Evolutionary conservation across 1,139 yeast genomes (phyloP), one percentile per base, ranked within the genome.

Genomic region (Groenewaldozyma auringiensis): DNA sequence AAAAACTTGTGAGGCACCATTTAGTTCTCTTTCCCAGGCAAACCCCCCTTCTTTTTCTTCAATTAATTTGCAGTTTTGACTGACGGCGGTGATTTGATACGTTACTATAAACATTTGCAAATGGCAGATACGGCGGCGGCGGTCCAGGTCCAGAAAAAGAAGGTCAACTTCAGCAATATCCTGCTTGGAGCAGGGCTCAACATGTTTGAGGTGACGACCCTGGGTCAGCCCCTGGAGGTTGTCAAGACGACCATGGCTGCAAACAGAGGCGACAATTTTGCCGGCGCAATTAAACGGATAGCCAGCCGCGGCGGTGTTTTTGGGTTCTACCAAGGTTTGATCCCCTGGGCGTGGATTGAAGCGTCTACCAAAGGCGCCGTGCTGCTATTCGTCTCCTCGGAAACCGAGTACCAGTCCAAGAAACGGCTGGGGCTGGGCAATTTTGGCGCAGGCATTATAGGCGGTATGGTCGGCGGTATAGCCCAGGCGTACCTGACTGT

Each of bases 331-430:
- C 98, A 92, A 65, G 98, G 98, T 21, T 74, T 92, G 64, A 89
- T 92, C 53, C 98, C 98, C 37, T 92, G 98, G 98, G 98, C 97
- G 2, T 89, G 97, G 96, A 84, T 92, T 57, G 98, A 92, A 68
- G 98, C 96, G n/a, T 84, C 95, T 20, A 92, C 98, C 40, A 92
- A 92, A 66, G 98, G 98, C 63, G 97, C 97, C 2, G 96, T 89
- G n/a, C 73, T 92, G 50, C 74, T 92, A 57, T 94, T 92, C 58
- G 96, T 89, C 21, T 82, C 95, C 43, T 81, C 95, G 32, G 98
- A 92, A 63, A 83, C 88, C 43, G 98, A 92, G 67, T 87, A 86
- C 65, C 77, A 75, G 47, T 79, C 81, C 60, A 80, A 75, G 59
- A 55, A 63, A 21, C 64, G 63, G 37, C 60, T 84, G 29, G 94